Percentiles rank a stretch among this genome's conserved stretches.
Conservation (phyloP, 768 basidiomycete genomes). For the Scleroderma bovista region DNA sequence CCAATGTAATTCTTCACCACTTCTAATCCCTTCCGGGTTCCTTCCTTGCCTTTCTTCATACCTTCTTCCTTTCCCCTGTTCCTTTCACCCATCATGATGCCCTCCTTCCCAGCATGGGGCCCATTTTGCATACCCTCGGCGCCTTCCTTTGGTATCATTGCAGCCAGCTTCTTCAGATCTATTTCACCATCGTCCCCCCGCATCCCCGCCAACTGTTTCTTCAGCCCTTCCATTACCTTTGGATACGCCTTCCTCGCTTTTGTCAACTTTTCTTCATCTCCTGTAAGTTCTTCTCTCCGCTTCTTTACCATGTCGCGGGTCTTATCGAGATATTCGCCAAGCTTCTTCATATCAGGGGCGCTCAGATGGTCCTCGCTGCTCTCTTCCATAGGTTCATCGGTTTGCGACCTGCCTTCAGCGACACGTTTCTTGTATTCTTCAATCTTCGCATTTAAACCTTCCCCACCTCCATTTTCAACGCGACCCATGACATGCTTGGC, state of each 20-base stretch:
- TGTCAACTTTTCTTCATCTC: slow-evolving; percentile 15
- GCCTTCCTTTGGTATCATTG: slow-evolving; percentile 8
- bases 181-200: slow-evolving; percentile 4
- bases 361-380: neutral
- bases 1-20: slow-evolving; percentile 4
- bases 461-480: neutral
- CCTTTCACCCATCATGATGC: neutral
- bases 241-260: slow-evolving; percentile 13
- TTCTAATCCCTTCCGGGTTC: slow-evolving; percentile 7
- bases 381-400: neutral
- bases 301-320: slow-evolving; percentile 13
- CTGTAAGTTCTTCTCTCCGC: slow-evolving; percentile 10
- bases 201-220: slow-evolving; percentile 7
- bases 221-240: slow-evolving; percentile 6
- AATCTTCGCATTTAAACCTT: slow-evolving; percentile 2
- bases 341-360: slow-evolving; percentile 4
- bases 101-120: slow-evolving; percentile 4
- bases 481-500: neutral
- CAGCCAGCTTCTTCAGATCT: slow-evolving; percentile 3
- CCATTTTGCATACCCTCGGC: slow-evolving; percentile 2
- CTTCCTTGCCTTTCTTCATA: slow-evolving; percentile 6
- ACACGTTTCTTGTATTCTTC: slow-evolving; percentile 5
- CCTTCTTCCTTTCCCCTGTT: slow-evolving; percentile 1
- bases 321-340: slow-evolving; percentile 15
- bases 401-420: neutral